phyloP scores from a whole-genome alignment of 441 rosid species.

The Euphorbia celastroides region DNA sequence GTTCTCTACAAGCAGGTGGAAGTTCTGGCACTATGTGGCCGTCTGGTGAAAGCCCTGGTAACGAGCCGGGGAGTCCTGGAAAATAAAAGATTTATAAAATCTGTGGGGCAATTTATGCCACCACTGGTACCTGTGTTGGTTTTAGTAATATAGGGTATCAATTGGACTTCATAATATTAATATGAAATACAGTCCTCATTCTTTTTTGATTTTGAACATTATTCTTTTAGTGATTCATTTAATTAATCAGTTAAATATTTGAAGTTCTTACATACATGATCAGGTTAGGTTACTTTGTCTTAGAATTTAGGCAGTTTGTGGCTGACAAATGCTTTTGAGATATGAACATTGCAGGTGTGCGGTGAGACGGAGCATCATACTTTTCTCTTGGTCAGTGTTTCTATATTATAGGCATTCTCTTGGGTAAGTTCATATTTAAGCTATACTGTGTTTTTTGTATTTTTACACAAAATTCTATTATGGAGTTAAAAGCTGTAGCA shows the following conservation, averaged over 20 bases:
- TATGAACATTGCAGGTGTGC: constrained; percentile 32
- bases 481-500: background rate
- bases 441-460: background rate
- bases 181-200: constrained; percentile 22
- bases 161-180: constrained; percentile 12
- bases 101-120: constrained; percentile 24
- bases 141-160: constrained; percentile 18
- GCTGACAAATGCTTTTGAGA: constrained; percentile 21
- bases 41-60: constrained; percentile 26
- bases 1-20: constrained; percentile 41
- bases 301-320: constrained; percentile 7
- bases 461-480: too few species aligned
- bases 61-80: constrained; percentile 24
- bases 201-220: background rate
- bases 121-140: constrained; percentile 20
- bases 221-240: background rate
- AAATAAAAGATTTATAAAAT: constrained; percentile 25
- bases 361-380: background rate
- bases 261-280: background rate
- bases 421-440: constrained; percentile 9
- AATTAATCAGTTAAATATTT: background rate
- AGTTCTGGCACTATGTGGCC: constrained; percentile 40
- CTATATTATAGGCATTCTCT: background rate
- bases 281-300: background rate
- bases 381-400: constrained; percentile 5